Evolutionary conservation across 306 rosid genomes (phyloP).

Genomic region (Sphenostylis stenocarpa): DNA sequence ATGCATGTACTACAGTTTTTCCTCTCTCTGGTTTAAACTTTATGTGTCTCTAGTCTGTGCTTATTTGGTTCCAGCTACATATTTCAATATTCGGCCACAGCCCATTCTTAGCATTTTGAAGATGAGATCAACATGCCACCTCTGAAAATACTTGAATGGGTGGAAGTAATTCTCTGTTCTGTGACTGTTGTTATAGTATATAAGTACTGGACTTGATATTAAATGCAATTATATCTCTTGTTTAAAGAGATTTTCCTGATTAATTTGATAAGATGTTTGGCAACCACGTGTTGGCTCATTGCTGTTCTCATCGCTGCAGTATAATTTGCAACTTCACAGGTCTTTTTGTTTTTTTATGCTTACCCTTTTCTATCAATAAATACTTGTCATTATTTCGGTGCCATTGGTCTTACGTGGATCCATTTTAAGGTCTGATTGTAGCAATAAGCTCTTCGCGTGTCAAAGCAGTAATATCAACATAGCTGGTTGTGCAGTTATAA

Average conservation of each 20-base stretch:
- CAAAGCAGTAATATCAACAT: not conserved
- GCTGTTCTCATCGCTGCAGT: not conserved
- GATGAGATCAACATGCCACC: slow-evolving; percentile 15
- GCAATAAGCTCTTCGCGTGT: not conserved
- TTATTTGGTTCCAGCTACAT: slow-evolving; percentile 60
- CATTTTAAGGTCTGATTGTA: no score
- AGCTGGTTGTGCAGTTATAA: not conserved
- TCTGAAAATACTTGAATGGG: slow-evolving; percentile 22
- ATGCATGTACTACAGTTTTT: slow-evolving; percentile 47
- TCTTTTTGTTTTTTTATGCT: not conserved
- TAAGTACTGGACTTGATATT: slow-evolving; percentile 19
- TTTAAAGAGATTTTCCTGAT: slow-evolving; percentile 2
- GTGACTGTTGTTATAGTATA: slow-evolving; percentile 24
- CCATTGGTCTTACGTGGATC: not conserved
- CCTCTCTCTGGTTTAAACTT: slow-evolving; percentile 61
- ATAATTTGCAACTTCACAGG: not conserved
- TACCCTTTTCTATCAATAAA: not conserved
- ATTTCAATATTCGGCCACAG: slow-evolving; percentile 56
- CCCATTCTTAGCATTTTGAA: slow-evolving; percentile 50
- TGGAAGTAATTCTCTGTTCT: not conserved
- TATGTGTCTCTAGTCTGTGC: slow-evolving; percentile 57
- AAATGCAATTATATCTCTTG: not conserved
- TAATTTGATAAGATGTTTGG: not conserved
- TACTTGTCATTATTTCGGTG: not conserved
- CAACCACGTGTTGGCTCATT: not conserved